A percentile compares a stretch with the other conserved stretches of the same genome.
Conservation (phyloP, 2,329 filamentous ascomycete species). For the Alternaria novae-zelandiae region DNA sequence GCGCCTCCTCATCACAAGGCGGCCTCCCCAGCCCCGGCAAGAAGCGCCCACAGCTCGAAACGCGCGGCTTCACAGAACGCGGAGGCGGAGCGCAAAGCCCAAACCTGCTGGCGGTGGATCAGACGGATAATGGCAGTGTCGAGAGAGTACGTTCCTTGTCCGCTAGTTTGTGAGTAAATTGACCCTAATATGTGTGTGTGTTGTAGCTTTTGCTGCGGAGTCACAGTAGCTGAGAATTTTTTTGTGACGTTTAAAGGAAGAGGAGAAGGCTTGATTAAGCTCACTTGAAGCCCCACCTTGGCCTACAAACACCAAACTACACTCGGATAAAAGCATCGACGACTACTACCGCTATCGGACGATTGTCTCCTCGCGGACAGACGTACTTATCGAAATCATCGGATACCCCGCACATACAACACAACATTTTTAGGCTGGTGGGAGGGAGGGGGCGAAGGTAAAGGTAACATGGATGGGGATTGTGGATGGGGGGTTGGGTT, state of each 20-base stretch:
- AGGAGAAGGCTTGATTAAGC: constrained; percentile 26
- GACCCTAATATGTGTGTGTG: constrained; percentile 14
- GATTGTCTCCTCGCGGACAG: neutral
- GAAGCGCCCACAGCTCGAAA: constrained; percentile 62
- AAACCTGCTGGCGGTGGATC: constrained; percentile 64
- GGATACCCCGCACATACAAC: neutral
- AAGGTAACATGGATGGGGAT: neutral
- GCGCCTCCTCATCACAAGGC: constrained; percentile 5
- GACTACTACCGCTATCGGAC: neutral
- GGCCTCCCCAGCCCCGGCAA: constrained; percentile 8
- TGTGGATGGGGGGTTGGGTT: neutral
- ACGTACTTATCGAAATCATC: neutral
- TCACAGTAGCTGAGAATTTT: constrained; percentile 54
- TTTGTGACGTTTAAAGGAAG: constrained; percentile 19
- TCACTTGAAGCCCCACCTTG: constrained; percentile 11
- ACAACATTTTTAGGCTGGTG: neutral
- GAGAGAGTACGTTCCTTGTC: constrained; percentile 57
- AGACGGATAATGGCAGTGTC: constrained; percentile 67
- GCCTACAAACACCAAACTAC: neutral
- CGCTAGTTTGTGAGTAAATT: constrained; percentile 24
- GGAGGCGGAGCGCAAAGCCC: constrained; percentile 70
- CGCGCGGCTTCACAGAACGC: constrained; percentile 72
- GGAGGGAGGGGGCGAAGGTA: neutral
- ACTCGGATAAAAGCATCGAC: neutral
- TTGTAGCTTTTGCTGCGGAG: constrained; percentile 55